Base-by-base conservation (phyloP, 768 basidiomycete species). In the Suillus lakei region DNA sequence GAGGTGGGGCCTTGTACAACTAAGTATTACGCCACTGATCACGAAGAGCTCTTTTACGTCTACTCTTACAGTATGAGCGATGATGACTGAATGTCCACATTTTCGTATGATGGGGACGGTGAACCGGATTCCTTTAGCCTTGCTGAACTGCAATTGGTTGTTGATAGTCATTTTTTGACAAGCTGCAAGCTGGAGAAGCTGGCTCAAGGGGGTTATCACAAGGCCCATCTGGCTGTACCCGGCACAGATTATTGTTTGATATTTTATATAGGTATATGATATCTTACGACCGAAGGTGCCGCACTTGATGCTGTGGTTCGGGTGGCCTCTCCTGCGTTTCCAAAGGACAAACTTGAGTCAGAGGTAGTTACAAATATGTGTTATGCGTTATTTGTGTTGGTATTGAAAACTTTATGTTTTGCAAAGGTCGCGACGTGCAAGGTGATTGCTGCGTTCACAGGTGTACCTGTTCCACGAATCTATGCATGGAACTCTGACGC, bases 171-270 rank as follows among this genome's bases (percentile, higher is more conserved):
- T 32, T 53, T 53, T 12, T 32, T 53, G 18, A 53, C 51, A 32
- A 53, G 28, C 28, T 53, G 51, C 51, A 53, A 30, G 30, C 30
- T 53, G 51, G 51, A 53, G 30, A 53, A 53, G 18, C 30, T 53
- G 28, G 51, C 30, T 32, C 28, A 53, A 21, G 51, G 51, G 32
- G 30, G 51, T 53, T 53, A 53, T 53, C 51, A 53, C 18, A 53
- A 53, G 30, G 51, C 32, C 5, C 10, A 30, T 32, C 51, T 53
- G 18, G 18, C 5, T 4, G 21, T 53, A 53, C 51, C 5, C 21
- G 9, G 18, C 18, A 21, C 30, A 21, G 30, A 5, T 21, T 5
- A 12, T 12, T 53, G 5, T 53, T 6, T 30, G 51, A 53, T 30
- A 21, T 30, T 21, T 30, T 12, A 32, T 21, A 32, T 21, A 53